Base-by-base conservation (phyloP, 2,329 filamentous ascomycete genomes). In the Botrytis aclada region DNA sequence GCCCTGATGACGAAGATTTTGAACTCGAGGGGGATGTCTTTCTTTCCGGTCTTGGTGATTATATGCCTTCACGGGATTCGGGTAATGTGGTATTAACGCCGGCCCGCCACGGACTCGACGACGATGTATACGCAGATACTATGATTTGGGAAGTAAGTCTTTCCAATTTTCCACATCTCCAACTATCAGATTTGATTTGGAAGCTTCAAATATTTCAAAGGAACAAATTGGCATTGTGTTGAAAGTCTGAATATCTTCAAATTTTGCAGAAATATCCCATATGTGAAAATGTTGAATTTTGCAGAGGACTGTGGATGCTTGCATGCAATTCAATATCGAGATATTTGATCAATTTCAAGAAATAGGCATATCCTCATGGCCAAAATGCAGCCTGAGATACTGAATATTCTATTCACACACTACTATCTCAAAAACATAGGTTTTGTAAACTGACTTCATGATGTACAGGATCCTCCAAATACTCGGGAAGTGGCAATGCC, bases 401-500 rank as follows among this genome's bases (percentile, higher is more conserved):
- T 29, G 5, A 18, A 29, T 16, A 8, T 56, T 18, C 1, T 29
- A 8, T 56, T 18, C n/a, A 29, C 7, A 56, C 14, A 18, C 14
- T 7, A 18, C 32, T 29, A 18, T 56, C n/a, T 56, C 4, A 56
- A 4, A 7, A 29, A 29, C 6, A 56, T 4, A 7, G 25, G 6
- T 0, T 29, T 32, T 56, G n/a, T 8, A 29, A 32, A 29, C 51
- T 56, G n/a, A 56, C n/a, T 1, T 54, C 7, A 3, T 56, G 14
- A 56, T 56, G 14, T 56, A 29, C 51, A 56, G 51, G 3, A 8
- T 6, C n/a, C 51, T 56, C 51, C 51, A 56, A 29, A 56, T 18
- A 29, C 51, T 1, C 34, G 22, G 3, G n/a, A 41, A 41, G 34
- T 56, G 22, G 73, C 74, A 66, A 62, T 74, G 64, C 70, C 74